Percentiles rank a stretch among this genome's conserved stretches.
Evolutionary conservation across 2,329 filamentous ascomycete species (phyloP).

Genomic region (Aspergillus quadricinctus): DNA sequence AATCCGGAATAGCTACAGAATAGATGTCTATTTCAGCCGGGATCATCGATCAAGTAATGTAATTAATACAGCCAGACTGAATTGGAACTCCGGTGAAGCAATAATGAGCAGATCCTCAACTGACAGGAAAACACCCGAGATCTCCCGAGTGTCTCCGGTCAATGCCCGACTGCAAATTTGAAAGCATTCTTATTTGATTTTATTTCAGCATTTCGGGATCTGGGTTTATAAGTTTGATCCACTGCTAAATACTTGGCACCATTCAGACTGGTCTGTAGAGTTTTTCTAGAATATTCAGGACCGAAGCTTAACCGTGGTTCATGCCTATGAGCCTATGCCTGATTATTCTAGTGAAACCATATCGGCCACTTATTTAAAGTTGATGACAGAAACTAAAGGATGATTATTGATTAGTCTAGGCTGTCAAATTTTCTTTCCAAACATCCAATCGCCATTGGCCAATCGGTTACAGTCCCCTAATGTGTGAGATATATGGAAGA

Average conservation of each 20-base stretch:
- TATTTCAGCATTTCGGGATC: not conserved
- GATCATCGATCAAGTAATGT: not conserved
- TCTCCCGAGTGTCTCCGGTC: not conserved
- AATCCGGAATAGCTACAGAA: not conserved
- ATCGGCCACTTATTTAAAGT: not conserved
- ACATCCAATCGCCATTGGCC: not conserved
- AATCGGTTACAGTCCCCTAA: not conserved
- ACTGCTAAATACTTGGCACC: not conserved
- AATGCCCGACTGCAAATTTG: not conserved
- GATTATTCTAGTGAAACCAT: too few species aligned
- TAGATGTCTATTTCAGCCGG: too few species aligned
- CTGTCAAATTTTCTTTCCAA: not conserved
- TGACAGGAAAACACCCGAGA: not conserved
- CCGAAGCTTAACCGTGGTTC: not conserved
- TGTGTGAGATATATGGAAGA: not conserved
- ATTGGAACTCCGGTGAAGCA: not conserved
- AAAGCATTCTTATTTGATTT: too few species aligned
- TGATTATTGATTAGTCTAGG: not conserved
- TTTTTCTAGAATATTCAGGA: not conserved
- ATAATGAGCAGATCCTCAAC: not conserved
- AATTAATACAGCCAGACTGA: not conserved
- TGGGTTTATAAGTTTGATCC: too few species aligned
- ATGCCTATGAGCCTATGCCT: too few species aligned
- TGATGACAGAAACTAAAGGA: not conserved
- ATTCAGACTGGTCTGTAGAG: not conserved